Base-by-base conservation (phyloP, 345 rosid genomes). In the Psidium guajava region DNA sequence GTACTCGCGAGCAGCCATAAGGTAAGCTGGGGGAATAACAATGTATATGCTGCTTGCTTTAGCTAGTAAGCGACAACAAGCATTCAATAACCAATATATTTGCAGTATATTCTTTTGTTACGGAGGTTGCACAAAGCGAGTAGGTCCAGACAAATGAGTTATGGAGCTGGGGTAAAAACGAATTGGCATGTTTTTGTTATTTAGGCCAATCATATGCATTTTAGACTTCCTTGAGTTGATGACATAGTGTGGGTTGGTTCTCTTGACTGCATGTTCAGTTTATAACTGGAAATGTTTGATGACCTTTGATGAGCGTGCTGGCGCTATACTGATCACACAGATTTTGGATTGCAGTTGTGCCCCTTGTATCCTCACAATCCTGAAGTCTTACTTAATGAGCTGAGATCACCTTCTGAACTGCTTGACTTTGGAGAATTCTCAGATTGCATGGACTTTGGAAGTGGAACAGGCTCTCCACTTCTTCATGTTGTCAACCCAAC, bases 291-390 rank as follows among this genome's bases (percentile, higher is more conserved):
- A 69, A 69, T 69, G 47, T 36, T 82, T 82, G 28, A 27, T 53
- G 54, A 51, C 25, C 15, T 85, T 80, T 55, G 54, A 50, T 85
- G 80, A 51, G 58, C 54, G 47, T 36, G 47, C 80, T 69, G 80
- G 80, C 9, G 44, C 75, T 64, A 16, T 58, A 83, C 56, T 75
- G 52, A 82, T 52, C 50, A 32, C 47, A 24, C 28, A 59, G 56
- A 22, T 83, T 74, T 83, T 86, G 24, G 83, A 75, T 90, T 88
- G 85, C 94, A 98, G 99, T 83, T 98, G 87, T 98, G 99, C 87
- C 99, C 99, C 47, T 87, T 96, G 77, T 98, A 98, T 93, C 99
- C 99, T 14, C 98, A 95, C 91, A 95, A 98, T 90, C 99, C 98
- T 10, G 99, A 96, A 92, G 98, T 95, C 55, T 89, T 95, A 83